phyloP scores from a whole-genome alignment of 2,329 filamentous ascomycete genomes.

The Phaeosphaeria sp. region DNA sequence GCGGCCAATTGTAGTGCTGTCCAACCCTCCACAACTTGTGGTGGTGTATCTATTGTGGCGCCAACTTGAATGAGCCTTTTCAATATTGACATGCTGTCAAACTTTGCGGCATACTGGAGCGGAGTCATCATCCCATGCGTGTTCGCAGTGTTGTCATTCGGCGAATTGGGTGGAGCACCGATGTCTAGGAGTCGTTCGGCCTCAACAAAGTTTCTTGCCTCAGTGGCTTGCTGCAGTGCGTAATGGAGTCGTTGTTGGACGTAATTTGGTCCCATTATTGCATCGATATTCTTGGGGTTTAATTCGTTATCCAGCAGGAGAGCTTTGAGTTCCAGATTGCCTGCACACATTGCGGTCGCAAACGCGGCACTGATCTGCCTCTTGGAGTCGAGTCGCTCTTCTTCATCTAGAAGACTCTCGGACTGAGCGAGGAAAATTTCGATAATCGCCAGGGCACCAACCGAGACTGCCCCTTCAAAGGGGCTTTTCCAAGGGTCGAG shows the following conservation, averaged over 20 bases:
- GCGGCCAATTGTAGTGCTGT: conserved; percentile 38
- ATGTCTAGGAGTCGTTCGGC: neutral
- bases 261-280: neutral
- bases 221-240: neutral
- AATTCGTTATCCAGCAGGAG: neutral
- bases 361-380: neutral
- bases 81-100: neutral
- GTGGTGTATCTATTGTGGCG: neutral
- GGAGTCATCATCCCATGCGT: neutral
- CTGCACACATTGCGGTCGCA: neutral
- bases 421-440: neutral
- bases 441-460: neutral
- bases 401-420: neutral
- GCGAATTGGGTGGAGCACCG: neutral
- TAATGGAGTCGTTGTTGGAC: neutral
- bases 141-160: neutral
- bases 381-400: neutral
- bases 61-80: neutral
- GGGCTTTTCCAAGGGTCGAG: neutral
- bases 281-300: neutral
- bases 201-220: neutral
- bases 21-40: conserved; percentile 8
- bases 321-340: neutral
- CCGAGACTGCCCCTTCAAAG: neutral
- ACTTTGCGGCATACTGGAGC: neutral